Evolutionary conservation across 1,139 yeast genomes (phyloP).

Genomic region (Debaryomyces coudertii): DNA sequence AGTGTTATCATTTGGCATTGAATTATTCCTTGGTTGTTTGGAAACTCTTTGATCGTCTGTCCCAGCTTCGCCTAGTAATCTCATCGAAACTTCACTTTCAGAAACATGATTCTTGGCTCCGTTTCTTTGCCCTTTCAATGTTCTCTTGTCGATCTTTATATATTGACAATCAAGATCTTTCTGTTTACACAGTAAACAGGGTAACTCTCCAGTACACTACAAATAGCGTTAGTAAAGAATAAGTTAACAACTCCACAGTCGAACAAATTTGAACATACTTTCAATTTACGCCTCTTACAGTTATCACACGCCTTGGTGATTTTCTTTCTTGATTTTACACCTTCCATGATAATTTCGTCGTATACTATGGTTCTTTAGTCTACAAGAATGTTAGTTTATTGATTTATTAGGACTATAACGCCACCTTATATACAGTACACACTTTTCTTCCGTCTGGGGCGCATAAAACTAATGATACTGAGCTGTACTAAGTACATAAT

Average conservation of each 20-base stretch:
- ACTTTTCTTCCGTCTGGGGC: too few species aligned
- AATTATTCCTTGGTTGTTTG: neutral
- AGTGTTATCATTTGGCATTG: neutral
- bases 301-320: constrained; percentile 45
- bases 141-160: constrained; percentile 31
- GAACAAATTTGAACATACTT: constrained; percentile 19
- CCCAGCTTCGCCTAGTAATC: neutral
- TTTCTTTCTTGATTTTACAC: constrained; percentile 24
- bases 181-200: constrained; percentile 31
- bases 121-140: constrained; percentile 30
- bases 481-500: too few species aligned
- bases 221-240: constrained; percentile 4
- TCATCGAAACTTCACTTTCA: neutral
- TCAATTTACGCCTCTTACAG: constrained; percentile 43
- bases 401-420: neutral
- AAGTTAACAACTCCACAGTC: neutral
- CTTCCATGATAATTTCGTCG: neutral
- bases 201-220: constrained; percentile 32
- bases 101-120: neutral
- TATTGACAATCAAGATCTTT: constrained; percentile 29
- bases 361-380: neutral
- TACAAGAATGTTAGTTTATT: neutral
- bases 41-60: neutral
- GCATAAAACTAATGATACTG: too few species aligned
- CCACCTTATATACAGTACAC: too few species aligned